Conservation (phyloP, 768 basidiomycete genomes). For the Xanthoconium stramineum region DNA sequence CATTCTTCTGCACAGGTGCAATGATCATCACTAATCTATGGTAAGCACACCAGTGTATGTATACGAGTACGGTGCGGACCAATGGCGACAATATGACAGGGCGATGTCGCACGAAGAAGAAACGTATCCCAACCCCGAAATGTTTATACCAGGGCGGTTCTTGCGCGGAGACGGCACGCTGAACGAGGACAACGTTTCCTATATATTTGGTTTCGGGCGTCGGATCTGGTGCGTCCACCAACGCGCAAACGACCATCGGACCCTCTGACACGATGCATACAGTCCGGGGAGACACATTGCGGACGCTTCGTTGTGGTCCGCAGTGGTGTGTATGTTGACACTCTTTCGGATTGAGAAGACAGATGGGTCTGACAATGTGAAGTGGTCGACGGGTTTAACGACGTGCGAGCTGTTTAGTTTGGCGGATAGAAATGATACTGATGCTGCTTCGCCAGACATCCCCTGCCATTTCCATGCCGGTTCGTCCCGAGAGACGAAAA, state of each 20-base stretch:
- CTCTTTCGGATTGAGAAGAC: conserved; percentile 18
- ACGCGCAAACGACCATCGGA: not conserved
- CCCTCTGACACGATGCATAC: not conserved
- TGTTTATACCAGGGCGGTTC: conserved; percentile 40
- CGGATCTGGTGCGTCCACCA: conserved; percentile 14
- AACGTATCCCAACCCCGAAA: conserved; percentile 31
- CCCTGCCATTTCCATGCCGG: conserved; percentile 16
- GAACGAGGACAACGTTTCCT: conserved; percentile 10
- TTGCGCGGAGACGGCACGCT: conserved; percentile 19
- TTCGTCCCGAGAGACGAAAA: conserved; percentile 12
- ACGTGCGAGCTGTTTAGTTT: conserved; percentile 1
- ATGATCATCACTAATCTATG: conserved; percentile 12
- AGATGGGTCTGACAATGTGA: conserved; percentile 9
- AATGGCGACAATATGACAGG: conserved; percentile 22
- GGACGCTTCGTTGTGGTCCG: conserved; percentile 22
- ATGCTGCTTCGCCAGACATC: conserved; percentile 1
- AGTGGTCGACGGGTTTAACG: conserved; percentile 16
- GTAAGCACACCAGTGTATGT: not conserved
- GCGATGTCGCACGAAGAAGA: conserved; percentile 39
- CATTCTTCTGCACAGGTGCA: conserved; percentile 4
- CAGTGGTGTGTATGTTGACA: conserved; percentile 17
- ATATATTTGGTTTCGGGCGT: conserved; percentile 22
- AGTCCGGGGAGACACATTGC: conserved; percentile 22
- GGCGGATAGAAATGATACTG: not conserved
- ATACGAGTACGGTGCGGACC: not conserved